Evolutionary conservation across 768 basidiomycete species (phyloP), one percentile per base, ranked within the genome.

Genomic region (Boletus subparvulus): DNA sequence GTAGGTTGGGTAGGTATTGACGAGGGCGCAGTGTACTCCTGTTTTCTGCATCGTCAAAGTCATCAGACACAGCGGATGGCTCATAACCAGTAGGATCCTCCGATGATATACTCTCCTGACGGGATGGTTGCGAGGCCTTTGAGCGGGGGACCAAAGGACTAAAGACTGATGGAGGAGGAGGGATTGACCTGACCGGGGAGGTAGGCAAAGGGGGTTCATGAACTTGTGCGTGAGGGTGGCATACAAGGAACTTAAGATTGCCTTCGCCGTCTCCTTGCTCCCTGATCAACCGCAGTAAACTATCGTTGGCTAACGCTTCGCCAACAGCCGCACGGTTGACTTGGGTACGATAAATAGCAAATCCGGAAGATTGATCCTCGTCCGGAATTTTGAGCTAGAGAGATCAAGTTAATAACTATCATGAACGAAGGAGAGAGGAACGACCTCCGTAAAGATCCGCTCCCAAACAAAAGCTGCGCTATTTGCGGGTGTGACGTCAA

Each of bases 291-390:
- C 82, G 78, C 64, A 90, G 81, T 7, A 98, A 75, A 58, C 77
- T 78, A 30, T 92, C 87, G 58, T 88, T 83, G 13, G 81, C 74
- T 33, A 97, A 73, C 8, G 93, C 83, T 14, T 86, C 85, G 5
- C 90, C 85, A 43, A 88, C 81, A 17, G 88, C 88, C 61, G 79
- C 87, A 28, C 83, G 81, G 56, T 90, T 91, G 64, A 97, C 88
- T 72, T 92, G 90, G 1, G 94, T 96, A 58, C 86, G 88, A 76
- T 91, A 94, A 52, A 98, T 88, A 26, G 86, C 83, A 68, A 87
- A 87, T 30, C 80, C 83, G 9, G 67, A 55, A 9, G 78, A 70
- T 67, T 90, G 86, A 54, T 96, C 92, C 56, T 95, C 94, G 65
- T 93, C 92, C 37, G 80, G 79, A 42, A 98, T 88, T 67, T 85